Conservation (phyloP, 345 rosid genomes). For the Pistacia atlantica region DNA sequence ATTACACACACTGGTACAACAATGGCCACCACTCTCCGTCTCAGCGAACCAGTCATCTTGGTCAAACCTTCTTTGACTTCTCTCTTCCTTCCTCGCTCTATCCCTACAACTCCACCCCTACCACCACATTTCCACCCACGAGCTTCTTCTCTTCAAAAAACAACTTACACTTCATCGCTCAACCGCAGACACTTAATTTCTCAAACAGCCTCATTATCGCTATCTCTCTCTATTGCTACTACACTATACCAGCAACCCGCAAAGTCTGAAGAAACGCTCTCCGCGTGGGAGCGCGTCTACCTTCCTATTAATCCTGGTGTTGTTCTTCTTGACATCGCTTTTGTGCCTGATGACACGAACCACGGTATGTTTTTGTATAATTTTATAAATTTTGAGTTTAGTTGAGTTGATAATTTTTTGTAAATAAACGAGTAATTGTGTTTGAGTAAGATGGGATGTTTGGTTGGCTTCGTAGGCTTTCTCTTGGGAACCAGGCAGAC, state of each 20-base stretch:
- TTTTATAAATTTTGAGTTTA: background rate
- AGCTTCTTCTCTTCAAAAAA: conserved; percentile 24
- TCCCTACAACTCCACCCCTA: conserved; percentile 22
- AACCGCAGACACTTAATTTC: conserved; percentile 53
- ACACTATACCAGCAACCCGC: conserved; percentile 31
- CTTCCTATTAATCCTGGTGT: conserved; percentile 91
- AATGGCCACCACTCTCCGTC: conserved; percentile 48
- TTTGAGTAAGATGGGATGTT: background rate
- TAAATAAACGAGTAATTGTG: background rate
- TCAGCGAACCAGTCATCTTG: conserved; percentile 31
- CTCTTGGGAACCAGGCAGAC: conserved; percentile 89
- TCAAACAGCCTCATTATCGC: conserved; percentile 49
- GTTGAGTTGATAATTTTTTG: background rate
- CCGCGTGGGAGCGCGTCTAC: conserved; percentile 77
- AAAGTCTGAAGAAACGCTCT: conserved; percentile 56
- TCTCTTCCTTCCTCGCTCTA: conserved; percentile 31
- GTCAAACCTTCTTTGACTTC: conserved; percentile 39
- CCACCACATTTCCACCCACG: conserved; percentile 36
- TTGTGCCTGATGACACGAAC: conserved; percentile 72
- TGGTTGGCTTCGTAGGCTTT: conserved; percentile 49
- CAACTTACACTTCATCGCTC: conserved; percentile 9
- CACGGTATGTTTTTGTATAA: conserved; percentile 46
- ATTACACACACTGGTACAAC: background rate
- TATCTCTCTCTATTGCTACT: conserved; percentile 39
- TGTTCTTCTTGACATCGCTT: conserved; percentile 91